A percentile compares a stretch with the other conserved stretches of the same genome.
Conservation (phyloP, 2,329 filamentous ascomycete species). For the Aspergillus neoniger region DNA sequence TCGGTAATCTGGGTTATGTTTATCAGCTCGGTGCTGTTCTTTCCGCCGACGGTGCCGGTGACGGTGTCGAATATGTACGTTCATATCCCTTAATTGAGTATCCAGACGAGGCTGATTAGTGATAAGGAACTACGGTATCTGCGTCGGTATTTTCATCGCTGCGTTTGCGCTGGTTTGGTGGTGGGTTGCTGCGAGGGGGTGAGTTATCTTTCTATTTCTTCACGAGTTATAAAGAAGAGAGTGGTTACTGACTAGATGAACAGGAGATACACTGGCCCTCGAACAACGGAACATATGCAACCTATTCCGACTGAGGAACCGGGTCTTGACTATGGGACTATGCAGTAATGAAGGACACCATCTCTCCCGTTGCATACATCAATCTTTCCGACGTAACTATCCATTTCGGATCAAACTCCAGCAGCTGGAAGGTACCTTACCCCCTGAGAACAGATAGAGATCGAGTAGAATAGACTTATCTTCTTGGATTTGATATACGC, state of each 20-base stretch:
- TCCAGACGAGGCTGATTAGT: neutral
- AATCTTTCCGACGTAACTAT: too few species aligned
- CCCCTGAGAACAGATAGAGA: neutral
- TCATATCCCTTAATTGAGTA: neutral
- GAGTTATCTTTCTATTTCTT: slow-evolving; percentile 20
- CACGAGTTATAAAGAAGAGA: neutral
- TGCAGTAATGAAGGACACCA: neutral
- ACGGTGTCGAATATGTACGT: slow-evolving; percentile 52
- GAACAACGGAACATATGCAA: slow-evolving; percentile 54
- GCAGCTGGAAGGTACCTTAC: too few species aligned
- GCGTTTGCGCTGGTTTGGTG: slow-evolving; percentile 55
- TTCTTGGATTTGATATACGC: too few species aligned
- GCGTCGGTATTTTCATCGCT: slow-evolving; percentile 49
- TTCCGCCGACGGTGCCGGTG: slow-evolving; percentile 51
- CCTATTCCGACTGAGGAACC: slow-evolving; percentile 38
- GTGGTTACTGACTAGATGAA: too few species aligned
- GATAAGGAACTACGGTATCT: slow-evolving; percentile 51
- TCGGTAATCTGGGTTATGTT: slow-evolving; percentile 64
- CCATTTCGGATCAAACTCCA: neutral
- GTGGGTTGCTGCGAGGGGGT: slow-evolving; percentile 46
- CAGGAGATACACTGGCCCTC: slow-evolving; percentile 61
- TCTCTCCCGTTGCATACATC: too few species aligned
- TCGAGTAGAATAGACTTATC: neutral
- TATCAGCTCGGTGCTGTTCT: slow-evolving; percentile 63
- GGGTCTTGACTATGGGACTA: slow-evolving; percentile 20